Conservation (phyloP, 169 alveolate species). For the Eimeria maxima region DNA sequence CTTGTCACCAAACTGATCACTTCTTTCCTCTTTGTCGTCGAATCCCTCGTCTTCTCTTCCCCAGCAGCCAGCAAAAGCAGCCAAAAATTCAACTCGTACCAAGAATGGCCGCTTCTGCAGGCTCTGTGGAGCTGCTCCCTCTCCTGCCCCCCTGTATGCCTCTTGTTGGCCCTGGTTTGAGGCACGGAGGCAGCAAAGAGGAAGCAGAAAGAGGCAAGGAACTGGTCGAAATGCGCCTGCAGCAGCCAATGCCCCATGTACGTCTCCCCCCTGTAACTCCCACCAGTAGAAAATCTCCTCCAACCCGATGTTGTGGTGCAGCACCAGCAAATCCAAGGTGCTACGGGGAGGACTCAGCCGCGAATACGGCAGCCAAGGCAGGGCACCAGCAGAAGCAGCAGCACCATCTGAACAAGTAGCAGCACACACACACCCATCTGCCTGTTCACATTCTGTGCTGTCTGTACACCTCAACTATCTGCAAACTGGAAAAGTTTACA, state of each 20-base stretch:
- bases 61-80: slow-evolving; percentile 30
- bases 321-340: background rate
- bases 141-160: background rate
- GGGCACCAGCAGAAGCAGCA: background rate
- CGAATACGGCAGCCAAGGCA: slow-evolving; percentile 54
- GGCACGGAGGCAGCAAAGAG: slow-evolving; percentile 66
- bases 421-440: no score
- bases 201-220: slow-evolving; percentile 58
- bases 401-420: background rate
- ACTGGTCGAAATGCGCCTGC: slow-evolving; percentile 60
- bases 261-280: slow-evolving; percentile 80
- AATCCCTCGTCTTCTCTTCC: background rate
- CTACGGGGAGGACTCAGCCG: background rate
- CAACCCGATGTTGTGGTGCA: slow-evolving; percentile 40
- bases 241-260: slow-evolving; percentile 13
- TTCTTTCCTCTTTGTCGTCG: no score
- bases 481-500: no score
- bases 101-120: background rate
- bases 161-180: background rate
- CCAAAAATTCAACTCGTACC: slow-evolving; percentile 11
- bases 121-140: background rate
- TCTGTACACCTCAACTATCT: no score
- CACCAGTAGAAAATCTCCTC: slow-evolving; percentile 81
- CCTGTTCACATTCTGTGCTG: no score
- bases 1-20: no score